These are phyloP conservation scores for Linaria vulgaris DNA, from an alignment of 257 asterid species.

Conservation along the genomic window DNA sequence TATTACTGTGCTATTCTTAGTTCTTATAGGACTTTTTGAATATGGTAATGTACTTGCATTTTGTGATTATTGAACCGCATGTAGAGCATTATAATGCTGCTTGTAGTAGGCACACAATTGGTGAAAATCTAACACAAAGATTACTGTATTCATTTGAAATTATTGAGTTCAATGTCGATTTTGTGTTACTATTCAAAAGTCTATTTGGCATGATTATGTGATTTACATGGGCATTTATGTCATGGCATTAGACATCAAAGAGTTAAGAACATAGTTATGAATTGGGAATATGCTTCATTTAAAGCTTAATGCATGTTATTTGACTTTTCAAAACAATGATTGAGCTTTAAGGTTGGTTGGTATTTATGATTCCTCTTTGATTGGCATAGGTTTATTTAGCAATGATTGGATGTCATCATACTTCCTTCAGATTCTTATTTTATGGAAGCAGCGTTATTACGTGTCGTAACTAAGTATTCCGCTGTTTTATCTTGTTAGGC, in stretches of 20 bases:
- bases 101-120: not conserved
- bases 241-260: not conserved
- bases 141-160: slow-evolving; percentile 1
- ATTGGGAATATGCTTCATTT: not conserved
- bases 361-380: not conserved
- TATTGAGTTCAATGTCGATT: slow-evolving; percentile 3
- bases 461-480: slow-evolving; percentile 20
- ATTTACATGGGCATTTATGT: not conserved
- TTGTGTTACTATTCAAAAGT: not conserved
- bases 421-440: not conserved
- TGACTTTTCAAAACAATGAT: not conserved
- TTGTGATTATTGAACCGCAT: too few species aligned
- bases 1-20: too few species aligned
- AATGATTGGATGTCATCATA: not conserved
- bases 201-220: slow-evolving; percentile 11
- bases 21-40: too few species aligned
- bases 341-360: not conserved
- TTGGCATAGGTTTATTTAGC: slow-evolving; percentile 13
- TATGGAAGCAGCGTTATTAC: not conserved
- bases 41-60: too few species aligned
- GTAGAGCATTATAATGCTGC: slow-evolving; percentile 3
- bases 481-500: slow-evolving; percentile 46
- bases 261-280: not conserved
- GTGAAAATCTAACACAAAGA: too few species aligned
- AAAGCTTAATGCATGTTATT: not conserved